Evolutionary conservation across 2,329 filamentous ascomycete genomes (phyloP).

Genomic region (Incumbomyces delicatus): DNA sequence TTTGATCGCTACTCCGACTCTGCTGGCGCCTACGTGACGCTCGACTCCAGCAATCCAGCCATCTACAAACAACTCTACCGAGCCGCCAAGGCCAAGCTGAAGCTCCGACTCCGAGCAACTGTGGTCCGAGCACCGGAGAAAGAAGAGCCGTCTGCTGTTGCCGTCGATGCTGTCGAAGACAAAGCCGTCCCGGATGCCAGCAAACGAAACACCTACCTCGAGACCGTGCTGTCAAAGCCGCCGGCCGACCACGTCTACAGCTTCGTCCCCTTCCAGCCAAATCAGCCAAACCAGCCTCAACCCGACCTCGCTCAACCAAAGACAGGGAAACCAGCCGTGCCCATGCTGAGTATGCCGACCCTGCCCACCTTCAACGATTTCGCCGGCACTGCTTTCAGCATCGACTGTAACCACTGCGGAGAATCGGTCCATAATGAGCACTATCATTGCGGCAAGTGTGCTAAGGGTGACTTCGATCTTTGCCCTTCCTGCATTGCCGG

Average conservation of each 20-base stretch:
- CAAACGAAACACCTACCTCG: slow-evolving; percentile 31
- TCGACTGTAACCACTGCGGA: slow-evolving; percentile 91
- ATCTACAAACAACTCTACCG: slow-evolving; percentile 96
- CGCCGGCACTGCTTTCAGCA: slow-evolving; percentile 53
- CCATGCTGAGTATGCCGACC: slow-evolving; percentile 23
- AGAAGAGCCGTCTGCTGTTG: slow-evolving; percentile 8
- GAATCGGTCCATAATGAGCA: slow-evolving; percentile 68
- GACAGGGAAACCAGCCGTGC: not conserved
- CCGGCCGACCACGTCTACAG: slow-evolving; percentile 6
- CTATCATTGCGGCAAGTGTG: slow-evolving; percentile 90
- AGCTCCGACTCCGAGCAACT: slow-evolving; percentile 77
- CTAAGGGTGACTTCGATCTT: slow-evolving; percentile 88
- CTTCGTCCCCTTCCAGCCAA: slow-evolving; percentile 6
- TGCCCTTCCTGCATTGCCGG: slow-evolving; percentile 68
- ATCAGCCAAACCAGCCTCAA: not conserved
- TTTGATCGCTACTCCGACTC: slow-evolving; percentile 96
- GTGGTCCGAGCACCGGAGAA: slow-evolving; percentile 26
- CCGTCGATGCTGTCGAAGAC: slow-evolving; percentile 10
- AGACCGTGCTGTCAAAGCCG: slow-evolving; percentile 29
- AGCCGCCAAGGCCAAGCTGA: slow-evolving; percentile 94
- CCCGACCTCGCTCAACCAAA: not conserved
- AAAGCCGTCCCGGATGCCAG: slow-evolving; percentile 9
- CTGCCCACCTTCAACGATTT: slow-evolving; percentile 27
- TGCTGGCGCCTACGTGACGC: slow-evolving; percentile 65
- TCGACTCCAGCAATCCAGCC: slow-evolving; percentile 65